These are phyloP conservation scores for Neurospora crassa DNA, from an alignment of 2,329 filamentous ascomycete genomes.

Conservation along the genomic window DNA sequence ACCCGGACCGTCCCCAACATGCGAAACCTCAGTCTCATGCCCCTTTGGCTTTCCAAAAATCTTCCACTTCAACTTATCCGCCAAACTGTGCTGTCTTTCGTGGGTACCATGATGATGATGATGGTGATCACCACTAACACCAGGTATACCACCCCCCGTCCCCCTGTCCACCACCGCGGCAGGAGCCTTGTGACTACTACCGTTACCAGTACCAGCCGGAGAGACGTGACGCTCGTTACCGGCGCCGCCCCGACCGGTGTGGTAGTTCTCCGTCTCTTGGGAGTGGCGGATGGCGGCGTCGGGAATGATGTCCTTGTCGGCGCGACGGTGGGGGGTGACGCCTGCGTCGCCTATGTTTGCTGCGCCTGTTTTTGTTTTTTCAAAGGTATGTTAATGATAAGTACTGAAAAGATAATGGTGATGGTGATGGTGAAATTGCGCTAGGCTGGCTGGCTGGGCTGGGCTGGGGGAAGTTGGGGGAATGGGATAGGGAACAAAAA, in stretches of 20 bases:
- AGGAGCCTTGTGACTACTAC: slow-evolving; percentile 21
- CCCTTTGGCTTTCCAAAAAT: slow-evolving; percentile 27
- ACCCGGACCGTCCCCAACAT: not conserved
- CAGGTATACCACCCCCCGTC: not conserved
- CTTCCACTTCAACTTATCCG: slow-evolving; percentile 50
- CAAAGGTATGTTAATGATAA: not conserved
- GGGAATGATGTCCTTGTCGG: slow-evolving; percentile 44
- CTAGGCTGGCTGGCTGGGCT: not conserved
- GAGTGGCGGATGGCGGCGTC: slow-evolving; percentile 40
- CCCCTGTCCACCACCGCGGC: slow-evolving; percentile 15
- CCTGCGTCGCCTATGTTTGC: slow-evolving; percentile 48
- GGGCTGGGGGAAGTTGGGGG: not conserved
- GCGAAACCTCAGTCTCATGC: not conserved
- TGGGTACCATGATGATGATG: slow-evolving; percentile 6
- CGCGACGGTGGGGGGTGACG: slow-evolving; percentile 28
- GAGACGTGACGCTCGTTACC: slow-evolving; percentile 41
- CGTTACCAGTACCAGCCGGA: slow-evolving; percentile 9
- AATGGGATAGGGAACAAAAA: not conserved
- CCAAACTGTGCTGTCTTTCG: slow-evolving; percentile 31
- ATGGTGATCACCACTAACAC: not conserved
- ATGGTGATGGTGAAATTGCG: not conserved
- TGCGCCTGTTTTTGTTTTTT: slow-evolving; percentile 32
- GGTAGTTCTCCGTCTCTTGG: slow-evolving; percentile 39
- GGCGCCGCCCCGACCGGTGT: slow-evolving; percentile 51
- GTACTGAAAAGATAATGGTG: too few relatives aligned